Conservation (phyloP, 768 basidiomycete species). For the Kondoa subrosea region DNA sequence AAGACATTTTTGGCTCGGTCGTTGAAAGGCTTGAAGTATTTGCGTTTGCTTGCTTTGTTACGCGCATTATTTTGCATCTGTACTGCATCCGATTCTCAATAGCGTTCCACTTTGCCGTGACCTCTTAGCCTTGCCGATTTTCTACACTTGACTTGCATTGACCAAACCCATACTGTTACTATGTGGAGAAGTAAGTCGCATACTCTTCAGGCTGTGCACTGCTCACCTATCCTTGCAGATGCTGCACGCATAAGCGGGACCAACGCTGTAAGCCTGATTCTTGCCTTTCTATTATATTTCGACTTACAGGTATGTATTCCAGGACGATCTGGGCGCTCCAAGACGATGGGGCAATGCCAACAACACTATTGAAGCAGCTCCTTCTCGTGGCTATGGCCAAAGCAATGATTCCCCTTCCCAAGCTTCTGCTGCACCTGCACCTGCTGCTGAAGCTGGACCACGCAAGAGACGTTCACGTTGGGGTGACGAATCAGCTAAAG, state of each 20-base stretch:
- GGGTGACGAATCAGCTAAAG: constrained; percentile 72
- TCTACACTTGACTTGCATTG: background rate
- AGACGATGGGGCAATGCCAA: background rate
- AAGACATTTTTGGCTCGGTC: too few species aligned
- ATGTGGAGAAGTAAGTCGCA: background rate
- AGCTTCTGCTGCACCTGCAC: background rate
- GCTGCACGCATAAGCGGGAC: background rate
- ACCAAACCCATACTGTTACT: background rate
- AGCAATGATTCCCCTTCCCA: background rate
- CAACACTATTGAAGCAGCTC: background rate
- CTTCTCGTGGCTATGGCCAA: background rate
- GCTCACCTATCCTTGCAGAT: background rate
- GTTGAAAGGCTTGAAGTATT: too few species aligned
- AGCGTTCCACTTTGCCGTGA: too few species aligned
- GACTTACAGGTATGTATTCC: background rate
- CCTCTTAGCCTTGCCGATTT: too few species aligned
- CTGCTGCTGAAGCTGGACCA: constrained; percentile 32
- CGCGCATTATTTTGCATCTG: too few species aligned
- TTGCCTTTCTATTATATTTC: background rate
- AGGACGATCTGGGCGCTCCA: background rate
- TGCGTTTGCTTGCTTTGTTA: too few species aligned
- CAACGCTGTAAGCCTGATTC: background rate
- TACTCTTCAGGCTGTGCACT: background rate
- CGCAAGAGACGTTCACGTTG: constrained; percentile 93
- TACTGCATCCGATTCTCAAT: background rate